Percentiles rank a stretch among this genome's conserved stretches.
Conservation (phyloP, 192 early-diverging fungal species). For the Dissophora ornata region DNA sequence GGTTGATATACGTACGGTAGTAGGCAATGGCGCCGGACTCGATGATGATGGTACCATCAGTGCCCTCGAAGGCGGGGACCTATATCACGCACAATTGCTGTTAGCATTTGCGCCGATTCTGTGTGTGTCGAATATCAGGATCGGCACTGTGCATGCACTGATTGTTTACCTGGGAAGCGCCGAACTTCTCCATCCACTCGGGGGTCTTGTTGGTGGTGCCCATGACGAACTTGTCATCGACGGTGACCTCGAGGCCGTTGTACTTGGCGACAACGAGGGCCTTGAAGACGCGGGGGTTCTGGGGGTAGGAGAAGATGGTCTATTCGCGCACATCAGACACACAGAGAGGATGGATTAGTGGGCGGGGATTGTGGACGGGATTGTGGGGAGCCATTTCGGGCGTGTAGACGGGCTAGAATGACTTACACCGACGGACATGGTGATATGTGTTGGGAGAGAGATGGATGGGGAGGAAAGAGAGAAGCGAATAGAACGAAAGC, state of each 20-base stretch:
- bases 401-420: neutral
- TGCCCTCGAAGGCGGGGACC: slow-evolving; percentile 88
- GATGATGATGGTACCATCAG: slow-evolving; percentile 76
- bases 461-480: neutral
- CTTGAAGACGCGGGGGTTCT: slow-evolving; percentile 78
- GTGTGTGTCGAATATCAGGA: neutral
- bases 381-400: neutral
- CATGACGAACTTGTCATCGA: slow-evolving; percentile 70
- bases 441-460: slow-evolving; percentile 6
- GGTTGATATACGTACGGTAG: slow-evolving; percentile 75
- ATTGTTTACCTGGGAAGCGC: slow-evolving; percentile 75
- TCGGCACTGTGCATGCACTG: no score
- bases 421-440: slow-evolving; percentile 54
- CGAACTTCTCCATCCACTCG: slow-evolving; percentile 93
- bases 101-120: neutral
- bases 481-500: slow-evolving; percentile 12
- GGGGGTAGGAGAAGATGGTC: slow-evolving; percentile 72
- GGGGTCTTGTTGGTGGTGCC: slow-evolving; percentile 79
- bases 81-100: slow-evolving; percentile 2
- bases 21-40: slow-evolving; percentile 94
- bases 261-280: slow-evolving; percentile 78
- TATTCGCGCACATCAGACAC: slow-evolving; percentile 11
- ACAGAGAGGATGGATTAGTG: neutral
- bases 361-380: neutral
- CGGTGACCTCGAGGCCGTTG: slow-evolving; percentile 79